Base-by-base conservation (phyloP, 129 eudicot species). In the Tagetes erecta region DNA sequence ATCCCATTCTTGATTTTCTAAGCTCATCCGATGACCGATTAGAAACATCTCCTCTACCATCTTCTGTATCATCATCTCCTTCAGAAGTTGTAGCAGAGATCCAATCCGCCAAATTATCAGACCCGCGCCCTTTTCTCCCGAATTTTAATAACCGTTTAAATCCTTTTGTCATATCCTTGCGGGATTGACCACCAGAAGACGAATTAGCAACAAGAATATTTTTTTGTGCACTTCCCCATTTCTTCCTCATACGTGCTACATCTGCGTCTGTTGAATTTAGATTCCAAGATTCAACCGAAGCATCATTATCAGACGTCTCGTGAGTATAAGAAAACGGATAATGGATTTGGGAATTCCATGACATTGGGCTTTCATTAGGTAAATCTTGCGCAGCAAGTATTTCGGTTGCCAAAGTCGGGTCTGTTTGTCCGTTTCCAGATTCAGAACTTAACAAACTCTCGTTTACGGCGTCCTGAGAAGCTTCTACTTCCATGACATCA, bases 61-160 rank as follows among this genome's bases (percentile, higher is more conserved):
- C 99, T 86, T 91, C 97, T 20, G 87, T 85, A 69, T 95, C 99
- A 74, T 95, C 97, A 41, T 95, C 99, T 63, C 99, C 99, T 78
- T 95, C 97, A 27, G 99, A 95, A 72, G 99, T 95, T 38, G 99
- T 95, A 41, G 94, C 99, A 57, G 99, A 95, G 47, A 95, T 77
- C 97, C 99, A 95, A 78, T 95, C 99, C 80, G 83, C 95, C 82
- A 91, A 46, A 71, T 82, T 87, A 46, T 95, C 97, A 33, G 90
- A 79, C 66, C 92, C 92, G 37, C 97, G 87, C 46, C 80, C 84
- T 80, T 91, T 95, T 85, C 99, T 88, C 46, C 99, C 99, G 58
- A 95, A 95, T 69, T 91, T 95, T 37, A 95, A 76, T 65, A 95
- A 89, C 78, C 97, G 81, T 78, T 95, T 95, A 40, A 95, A 88